Base-by-base conservation (phyloP, 768 basidiomycete species). In the Phaffia tasmanica region DNA sequence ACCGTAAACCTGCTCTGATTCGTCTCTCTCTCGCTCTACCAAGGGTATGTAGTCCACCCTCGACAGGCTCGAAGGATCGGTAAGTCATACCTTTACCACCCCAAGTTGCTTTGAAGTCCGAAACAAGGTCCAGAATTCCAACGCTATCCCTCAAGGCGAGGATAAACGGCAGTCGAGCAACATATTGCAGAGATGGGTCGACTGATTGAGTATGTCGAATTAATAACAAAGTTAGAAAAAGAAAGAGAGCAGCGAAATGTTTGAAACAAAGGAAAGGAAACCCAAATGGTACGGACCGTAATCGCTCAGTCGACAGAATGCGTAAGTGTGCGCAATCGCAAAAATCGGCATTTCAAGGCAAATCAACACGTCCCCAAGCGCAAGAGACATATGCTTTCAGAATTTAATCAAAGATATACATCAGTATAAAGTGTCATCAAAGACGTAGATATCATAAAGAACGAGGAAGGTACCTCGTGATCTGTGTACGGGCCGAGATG, bases 261-360 rank as follows among this genome's bases (percentile, higher is more conserved):
- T 11, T 5, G 11, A 11, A 42, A 42, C 35, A 42, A 42, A 42
- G 84, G n/a, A 54, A 54, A 29, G 15, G 29, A 5, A 16, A 23
- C 23, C 4, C 4, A 23, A 54, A 5, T 23, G 57, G 8, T 29
- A 68, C 66, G 54, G 7, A 68, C 67, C 62, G 27, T 69, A 69
- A 19, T 69, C 67, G 9, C 55, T 55, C 2, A 69, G 57, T 15
- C 57, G 46, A 21, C 88, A 86, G 76, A 99, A 99, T 32, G 95
- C 95, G 73, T 86, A 97, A 79, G 88, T 84, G 78, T 99, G 95
- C 7, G 91, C 88, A 62, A 95, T 80, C 1, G 95, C 94, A 74
- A 98, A 98, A 67, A 98, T 77, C 0, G 95, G 94, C 94, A 99
- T 97, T 78, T 99, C 94, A 69, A 92, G 78, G 78, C 92, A 95